Evolutionary conservation across 2,329 filamentous ascomycete species (phyloP), one percentile per base, ranked within the genome.

Genomic region (Calonectria leucothoes): DNA sequence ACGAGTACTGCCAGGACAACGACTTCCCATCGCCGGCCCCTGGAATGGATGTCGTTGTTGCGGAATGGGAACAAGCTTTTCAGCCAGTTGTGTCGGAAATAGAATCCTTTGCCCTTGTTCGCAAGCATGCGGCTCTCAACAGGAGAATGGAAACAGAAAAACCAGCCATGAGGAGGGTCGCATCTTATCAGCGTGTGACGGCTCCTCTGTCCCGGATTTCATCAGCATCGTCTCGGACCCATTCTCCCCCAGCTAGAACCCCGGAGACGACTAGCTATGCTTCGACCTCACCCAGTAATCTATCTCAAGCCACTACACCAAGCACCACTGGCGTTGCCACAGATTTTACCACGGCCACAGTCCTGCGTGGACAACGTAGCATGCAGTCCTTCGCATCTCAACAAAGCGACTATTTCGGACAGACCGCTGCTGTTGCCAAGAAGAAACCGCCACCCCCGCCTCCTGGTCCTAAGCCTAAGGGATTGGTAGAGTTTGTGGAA

Each of bases 1-100:
- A 70, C 31, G 73, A 70, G 15, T 75, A 73, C 42, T 75, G 73
- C 29, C 59, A 65, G 42, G 64, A 70, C 6, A 70, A 75, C n/a
- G 49, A 64, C 14, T 73, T 75, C 49, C 67, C 73, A 20, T 75
- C 73, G 14, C 70, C 73, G 0, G 55, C 73, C 5, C 73, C 70
- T 14, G 39, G 23, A 14, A 75, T 75, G 73, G 57, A 71, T 37
- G 35, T 35, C 20, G 73, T 75, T 6, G 39, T 69, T 25, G 39
- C 61, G n/a, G 70, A 73, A 23, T 75, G 70, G 70, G 64, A 68
- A 20, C 49, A 48, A 15, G 68, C 66, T 42, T 73, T 73, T 25
- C 63, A 52, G 23, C 73, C 73, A 23, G 25, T 66, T 29, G 67
- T 52, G 10, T 57, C 37, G 1, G 52, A 65, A 33, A 57, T 75